Evolutionary conservation across 768 basidiomycete species (phyloP), one percentile per base, ranked within the genome.

Genomic region (Tremella mesenterica): DNA sequence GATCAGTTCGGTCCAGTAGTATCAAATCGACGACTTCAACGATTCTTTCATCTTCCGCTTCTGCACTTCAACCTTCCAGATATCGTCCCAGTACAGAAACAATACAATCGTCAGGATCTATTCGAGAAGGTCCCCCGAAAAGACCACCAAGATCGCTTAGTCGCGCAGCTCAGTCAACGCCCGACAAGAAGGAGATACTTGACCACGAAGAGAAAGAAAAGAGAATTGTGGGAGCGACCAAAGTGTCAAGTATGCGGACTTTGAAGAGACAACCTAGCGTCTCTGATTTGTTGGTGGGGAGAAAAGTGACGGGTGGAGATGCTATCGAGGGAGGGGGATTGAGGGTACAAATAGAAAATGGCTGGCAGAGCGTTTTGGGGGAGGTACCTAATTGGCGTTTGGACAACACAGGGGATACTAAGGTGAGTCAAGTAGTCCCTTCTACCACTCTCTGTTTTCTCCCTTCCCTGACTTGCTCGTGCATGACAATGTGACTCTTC

Each of bases 201-300:
- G 29, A 29, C 50, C 8, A 4, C 25, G 26, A 44, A 34, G n/a
- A 21, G 29, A 43, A 12, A 29, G 28, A 45, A n/a, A 44, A 25
- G 51, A 20, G 23, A 7, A 10, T n/a, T 52, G 28, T 4, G 29
- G 26, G 26, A 33, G 12, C 21, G 23, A n/a, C n/a, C n/a, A n/a
- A n/a, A n/a, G n/a, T 49, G 8, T 3, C 34, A 3, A 59, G 53
- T 36, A 60, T 60, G 58, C 30, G 50, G 39, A 56, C 54, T 8
- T 31, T 60, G 25, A 16, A 51, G 3, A 21, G 58, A 18, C 58
- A 60, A 28, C 47, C 44, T 14, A 56, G 50, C 50, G 26, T 56
- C 45, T 48, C 58, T 18, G 50, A 59, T 41, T 10, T 59, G 23
- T 41, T 23, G n/a, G 14, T 8, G 10, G 12, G 10, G n/a, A 14